phyloP scores from a whole-genome alignment of 2,329 filamentous ascomycete genomes.

The Colletotrichum paranaense region DNA sequence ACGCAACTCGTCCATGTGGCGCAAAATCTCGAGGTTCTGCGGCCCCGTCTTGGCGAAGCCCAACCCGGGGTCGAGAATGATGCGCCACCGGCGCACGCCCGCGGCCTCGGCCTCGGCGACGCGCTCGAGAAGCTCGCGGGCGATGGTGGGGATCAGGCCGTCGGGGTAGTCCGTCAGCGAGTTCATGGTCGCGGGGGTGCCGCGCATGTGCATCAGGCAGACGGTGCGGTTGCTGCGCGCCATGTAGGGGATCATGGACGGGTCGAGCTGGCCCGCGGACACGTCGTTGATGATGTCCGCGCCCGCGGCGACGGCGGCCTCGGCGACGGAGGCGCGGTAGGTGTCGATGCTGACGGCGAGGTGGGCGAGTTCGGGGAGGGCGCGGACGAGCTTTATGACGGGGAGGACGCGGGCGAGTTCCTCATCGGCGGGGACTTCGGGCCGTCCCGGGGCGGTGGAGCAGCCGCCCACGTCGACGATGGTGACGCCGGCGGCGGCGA shows the following conservation, averaged over 20 bases:
- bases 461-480: conserved; percentile 95
- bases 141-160: conserved; percentile 74
- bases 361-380: conserved; percentile 68
- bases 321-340: conserved; percentile 86
- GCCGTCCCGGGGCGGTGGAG: conserved; percentile 84
- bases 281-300: conserved; percentile 97
- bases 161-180: conserved; percentile 73
- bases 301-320: conserved; percentile 79
- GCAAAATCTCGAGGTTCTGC: conserved; percentile 86
- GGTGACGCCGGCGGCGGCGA: conserved; percentile 77
- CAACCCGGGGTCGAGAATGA: conserved; percentile 92
- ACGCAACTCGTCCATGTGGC: conserved; percentile 73
- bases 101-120: conserved; percentile 81
- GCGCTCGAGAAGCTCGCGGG: conserved; percentile 74
- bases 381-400: conserved; percentile 78
- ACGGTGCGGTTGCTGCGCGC: conserved; percentile 83
- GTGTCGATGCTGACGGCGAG: conserved; percentile 92
- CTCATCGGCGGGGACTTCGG: conserved; percentile 75
- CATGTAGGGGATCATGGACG: conserved; percentile 83
- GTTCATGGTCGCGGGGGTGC: conserved; percentile 85
- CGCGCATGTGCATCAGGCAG: conserved; percentile 93
- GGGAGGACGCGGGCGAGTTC: conserved; percentile 84
- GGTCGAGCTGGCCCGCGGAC: conserved; percentile 83
- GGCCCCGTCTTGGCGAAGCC: conserved; percentile 88
- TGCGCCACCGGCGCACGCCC: conserved; percentile 91